Base-by-base conservation (phyloP, 306 rosid genomes). In the Citrullus mucosospermus region DNA sequence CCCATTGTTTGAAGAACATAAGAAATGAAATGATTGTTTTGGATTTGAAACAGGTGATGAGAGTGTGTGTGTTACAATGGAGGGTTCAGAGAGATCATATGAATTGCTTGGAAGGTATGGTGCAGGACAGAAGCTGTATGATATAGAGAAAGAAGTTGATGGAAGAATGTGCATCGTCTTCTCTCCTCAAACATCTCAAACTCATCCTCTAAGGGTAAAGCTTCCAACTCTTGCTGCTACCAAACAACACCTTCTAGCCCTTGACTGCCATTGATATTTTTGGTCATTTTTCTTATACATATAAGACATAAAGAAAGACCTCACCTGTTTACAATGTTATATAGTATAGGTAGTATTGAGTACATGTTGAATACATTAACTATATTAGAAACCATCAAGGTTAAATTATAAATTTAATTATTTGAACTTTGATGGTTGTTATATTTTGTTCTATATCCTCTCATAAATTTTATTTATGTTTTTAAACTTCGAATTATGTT, bases 51-150 rank as follows among this genome's bases (percentile, higher is more conserved):
- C 82, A 92, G 97, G 97, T 71, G 82, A 85, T 51, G 97, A 92
- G 41, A 94, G 89, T 41, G 51, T 85, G 39, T 94, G 97, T 77
- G 88, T 95, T 8, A 75, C 88, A 78, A 92, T 95, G 98, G 96
- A 92, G 78, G 88, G 76, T 84, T 88, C 97, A 46, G 97, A 95
- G 78, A 91, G 95, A 79, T 95, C 96, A 0, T 95, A 95, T 87
- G 90, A 89, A 77, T 94, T 94, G 78, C 91, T 90, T 2, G 98
- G 98, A 30, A 84, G 89, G 70, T 94, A 94, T 84, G 97, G 88
- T 34, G 94, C 92, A 38, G 98, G 98, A 51, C 86, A 91, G 25
- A 88, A 86, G 20, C 76, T 94, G 14, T 92, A 94, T 84, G 90
- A 86, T 58, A 78, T 83, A 13, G 83, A 79, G 76, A 76, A 6